Percentiles rank a stretch among this genome's conserved stretches.
These are phyloP conservation scores for Candida nonsorbophila DNA, from an alignment of 805 yeast genomes.

Conservation along the genomic window DNA sequence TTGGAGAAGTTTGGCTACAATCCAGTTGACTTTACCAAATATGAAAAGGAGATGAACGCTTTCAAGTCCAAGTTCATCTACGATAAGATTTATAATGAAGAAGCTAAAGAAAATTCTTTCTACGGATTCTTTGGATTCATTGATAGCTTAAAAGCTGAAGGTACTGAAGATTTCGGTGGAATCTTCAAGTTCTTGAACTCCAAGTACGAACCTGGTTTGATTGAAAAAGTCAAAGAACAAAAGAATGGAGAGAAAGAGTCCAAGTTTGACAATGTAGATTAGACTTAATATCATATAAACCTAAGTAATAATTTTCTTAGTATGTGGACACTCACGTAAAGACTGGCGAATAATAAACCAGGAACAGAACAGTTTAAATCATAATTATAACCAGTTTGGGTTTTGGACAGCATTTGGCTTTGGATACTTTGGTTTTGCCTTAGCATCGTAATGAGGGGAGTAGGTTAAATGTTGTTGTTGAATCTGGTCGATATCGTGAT, in stretches of 20 bases:
- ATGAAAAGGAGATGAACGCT: constrained; percentile 65
- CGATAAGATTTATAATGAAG: constrained; percentile 89
- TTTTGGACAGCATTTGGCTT: too few relatives aligned
- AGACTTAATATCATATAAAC: background rate
- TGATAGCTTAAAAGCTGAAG: constrained; percentile 56
- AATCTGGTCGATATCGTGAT: constrained; percentile 6
- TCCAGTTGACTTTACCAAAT: constrained; percentile 61
- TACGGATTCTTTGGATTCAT: constrained; percentile 88
- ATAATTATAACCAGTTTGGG: constrained; percentile 11
- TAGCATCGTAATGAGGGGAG: too few relatives aligned
- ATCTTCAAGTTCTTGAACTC: constrained; percentile 57
- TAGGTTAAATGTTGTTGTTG: constrained; percentile 10
- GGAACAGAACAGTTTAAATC: too few relatives aligned
- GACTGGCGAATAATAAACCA: too few relatives aligned
- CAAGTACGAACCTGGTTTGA: constrained; percentile 18
- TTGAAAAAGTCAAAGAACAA: constrained; percentile 8
- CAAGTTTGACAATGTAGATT: constrained; percentile 11
- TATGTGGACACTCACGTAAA: too few relatives aligned
- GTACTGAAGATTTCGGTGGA: constrained; percentile 50
- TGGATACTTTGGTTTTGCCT: too few relatives aligned
- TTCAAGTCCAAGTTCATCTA: constrained; percentile 87
- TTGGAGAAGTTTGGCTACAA: constrained; percentile 74
- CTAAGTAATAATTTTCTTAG: too few relatives aligned
- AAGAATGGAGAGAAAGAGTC: constrained; percentile 5
- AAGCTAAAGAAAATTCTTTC: constrained; percentile 79